These are phyloP conservation scores for Moelleriella libera DNA, from an alignment of 2,329 filamentous ascomycete species.

Conservation along the genomic window DNA sequence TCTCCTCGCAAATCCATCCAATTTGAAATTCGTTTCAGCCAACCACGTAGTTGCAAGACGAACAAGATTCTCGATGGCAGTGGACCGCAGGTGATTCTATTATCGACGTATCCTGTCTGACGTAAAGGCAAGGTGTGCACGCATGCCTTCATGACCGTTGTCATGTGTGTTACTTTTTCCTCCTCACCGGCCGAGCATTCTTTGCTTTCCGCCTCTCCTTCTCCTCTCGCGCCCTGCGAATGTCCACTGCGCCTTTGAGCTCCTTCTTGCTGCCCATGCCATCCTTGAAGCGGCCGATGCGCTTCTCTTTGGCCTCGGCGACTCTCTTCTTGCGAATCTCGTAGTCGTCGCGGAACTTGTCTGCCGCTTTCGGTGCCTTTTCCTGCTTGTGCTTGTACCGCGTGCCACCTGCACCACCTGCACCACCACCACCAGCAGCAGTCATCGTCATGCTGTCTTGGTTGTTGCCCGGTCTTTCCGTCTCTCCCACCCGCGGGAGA, in stretches of 20 bases:
- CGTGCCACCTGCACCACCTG: slow-evolving; percentile 10
- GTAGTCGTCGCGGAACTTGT: slow-evolving; percentile 86
- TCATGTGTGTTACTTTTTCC: slow-evolving; percentile 27
- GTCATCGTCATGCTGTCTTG: slow-evolving; percentile 3
- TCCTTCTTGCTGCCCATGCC: slow-evolving; percentile 61
- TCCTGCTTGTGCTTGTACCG: slow-evolving; percentile 79
- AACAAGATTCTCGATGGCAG: too few species aligned
- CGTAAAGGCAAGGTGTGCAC: too few species aligned
- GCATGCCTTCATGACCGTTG: not conserved
- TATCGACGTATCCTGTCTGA: too few species aligned
- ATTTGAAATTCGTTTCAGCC: too few species aligned
- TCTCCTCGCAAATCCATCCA: too few species aligned
- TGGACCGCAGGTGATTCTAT: too few species aligned
- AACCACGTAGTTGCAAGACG: too few species aligned
- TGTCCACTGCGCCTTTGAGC: slow-evolving; percentile 69
- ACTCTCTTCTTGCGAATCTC: slow-evolving; percentile 82
- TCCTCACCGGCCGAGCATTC: slow-evolving; percentile 70
- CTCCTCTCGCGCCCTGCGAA: slow-evolving; percentile 66
- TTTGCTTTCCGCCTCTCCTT: slow-evolving; percentile 70
- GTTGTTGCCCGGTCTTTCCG: slow-evolving; percentile 37
- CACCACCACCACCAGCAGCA: not conserved
- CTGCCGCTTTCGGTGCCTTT: slow-evolving; percentile 81
- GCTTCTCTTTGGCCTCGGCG: slow-evolving; percentile 73
- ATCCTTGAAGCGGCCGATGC: slow-evolving; percentile 59
- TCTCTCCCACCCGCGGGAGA: slow-evolving; percentile 71